Conservation (phyloP, 305 asterid species). For the Vinca major region DNA sequence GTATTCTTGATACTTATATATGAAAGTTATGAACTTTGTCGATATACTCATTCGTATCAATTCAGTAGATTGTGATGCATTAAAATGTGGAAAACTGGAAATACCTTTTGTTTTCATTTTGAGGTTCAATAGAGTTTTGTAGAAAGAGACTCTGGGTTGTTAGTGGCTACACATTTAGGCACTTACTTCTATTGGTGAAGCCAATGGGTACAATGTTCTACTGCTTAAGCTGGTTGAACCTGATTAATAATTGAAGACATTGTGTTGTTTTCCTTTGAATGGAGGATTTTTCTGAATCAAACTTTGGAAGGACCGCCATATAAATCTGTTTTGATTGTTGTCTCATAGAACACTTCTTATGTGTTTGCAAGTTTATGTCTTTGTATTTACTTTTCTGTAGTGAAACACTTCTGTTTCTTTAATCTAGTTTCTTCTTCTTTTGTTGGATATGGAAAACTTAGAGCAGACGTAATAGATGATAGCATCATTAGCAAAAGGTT, state of each 20-base stretch:
- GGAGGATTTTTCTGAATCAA: background rate
- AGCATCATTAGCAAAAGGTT: background rate
- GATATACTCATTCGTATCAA: background rate
- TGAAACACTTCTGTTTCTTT: background rate
- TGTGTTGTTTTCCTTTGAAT: background rate
- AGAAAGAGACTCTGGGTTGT: background rate
- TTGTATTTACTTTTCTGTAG: background rate
- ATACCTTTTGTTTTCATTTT: background rate
- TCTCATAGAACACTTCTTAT: background rate
- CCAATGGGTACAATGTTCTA: background rate
- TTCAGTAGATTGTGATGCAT: background rate
- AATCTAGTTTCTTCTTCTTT: background rate
- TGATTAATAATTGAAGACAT: background rate
- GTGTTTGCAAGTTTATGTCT: background rate
- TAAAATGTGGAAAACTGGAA: background rate
- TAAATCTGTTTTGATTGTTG: background rate
- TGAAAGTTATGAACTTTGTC: background rate
- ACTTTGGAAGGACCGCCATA: background rate
- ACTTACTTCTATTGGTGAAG: background rate
- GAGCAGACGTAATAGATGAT: background rate
- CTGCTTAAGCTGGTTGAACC: background rate
- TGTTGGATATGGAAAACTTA: background rate
- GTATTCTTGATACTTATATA: background rate
- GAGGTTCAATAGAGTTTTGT: background rate
- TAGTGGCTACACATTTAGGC: background rate